phyloP scores from a whole-genome alignment of 1,284 basidiomycete species.

The Cryptococcus sp. region DNA sequence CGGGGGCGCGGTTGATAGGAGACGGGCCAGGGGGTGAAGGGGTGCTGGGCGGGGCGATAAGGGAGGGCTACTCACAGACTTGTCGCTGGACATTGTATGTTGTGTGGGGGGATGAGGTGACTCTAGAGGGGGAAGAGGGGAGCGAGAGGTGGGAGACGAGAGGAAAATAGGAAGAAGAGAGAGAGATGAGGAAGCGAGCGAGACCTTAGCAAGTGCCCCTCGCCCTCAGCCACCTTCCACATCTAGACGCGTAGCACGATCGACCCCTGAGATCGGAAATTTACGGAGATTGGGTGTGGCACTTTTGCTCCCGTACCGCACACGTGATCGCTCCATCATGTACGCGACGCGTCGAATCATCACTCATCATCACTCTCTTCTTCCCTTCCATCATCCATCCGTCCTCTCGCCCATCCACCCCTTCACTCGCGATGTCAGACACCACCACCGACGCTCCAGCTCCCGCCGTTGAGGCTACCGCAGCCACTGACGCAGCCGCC shows the following conservation, averaged over 20 bases:
- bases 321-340: background rate
- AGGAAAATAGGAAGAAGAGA: background rate
- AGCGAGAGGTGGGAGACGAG: background rate
- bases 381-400: background rate
- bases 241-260: too few relatives aligned
- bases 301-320: background rate
- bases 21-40: background rate
- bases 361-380: background rate
- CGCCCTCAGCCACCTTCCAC: background rate
- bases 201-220: background rate
- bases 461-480: conserved; percentile 1
- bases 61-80: conserved; percentile 6
- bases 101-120: conserved; percentile 1
- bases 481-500: conserved; percentile 10
- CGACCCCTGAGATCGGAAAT: background rate
- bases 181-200: conserved; percentile 1
- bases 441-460: conserved; percentile 2
- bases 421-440: conserved; percentile 17
- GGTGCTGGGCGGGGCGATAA: background rate
- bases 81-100: conserved; percentile 8
- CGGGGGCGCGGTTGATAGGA: background rate
- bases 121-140: background rate
- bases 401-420: background rate
- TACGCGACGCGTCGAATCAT: background rate
- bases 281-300: background rate